Evolutionary conservation across 1,284 basidiomycete genomes (phyloP).

Genomic region (Phellinidium pouzarii): DNA sequence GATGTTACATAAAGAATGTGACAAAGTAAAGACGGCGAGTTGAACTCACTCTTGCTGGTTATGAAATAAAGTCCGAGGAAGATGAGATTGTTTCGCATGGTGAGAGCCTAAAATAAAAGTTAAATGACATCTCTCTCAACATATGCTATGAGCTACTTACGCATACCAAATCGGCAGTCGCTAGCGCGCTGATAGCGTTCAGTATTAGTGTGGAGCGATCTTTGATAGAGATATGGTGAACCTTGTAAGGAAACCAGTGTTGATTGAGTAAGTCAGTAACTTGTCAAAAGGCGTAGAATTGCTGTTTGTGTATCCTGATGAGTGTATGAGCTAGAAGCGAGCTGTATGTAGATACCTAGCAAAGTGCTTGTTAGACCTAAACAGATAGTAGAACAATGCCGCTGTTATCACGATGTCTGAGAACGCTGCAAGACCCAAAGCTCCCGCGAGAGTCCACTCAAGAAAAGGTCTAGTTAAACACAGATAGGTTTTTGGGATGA

Average conservation of each 20-base stretch:
- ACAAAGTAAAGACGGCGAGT: neutral
- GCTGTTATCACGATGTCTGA: neutral
- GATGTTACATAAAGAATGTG: neutral
- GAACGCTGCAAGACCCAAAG: neutral
- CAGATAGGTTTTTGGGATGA: neutral
- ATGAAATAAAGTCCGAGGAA: constrained; percentile 4
- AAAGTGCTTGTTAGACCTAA: neutral
- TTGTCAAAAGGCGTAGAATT: neutral
- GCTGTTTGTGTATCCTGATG: neutral
- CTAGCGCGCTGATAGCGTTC: neutral
- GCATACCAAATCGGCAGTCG: neutral
- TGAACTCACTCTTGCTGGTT: constrained; percentile 1
- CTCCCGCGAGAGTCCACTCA: neutral
- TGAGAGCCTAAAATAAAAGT: neutral
- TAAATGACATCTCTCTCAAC: neutral
- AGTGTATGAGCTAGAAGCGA: neutral
- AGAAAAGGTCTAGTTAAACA: neutral
- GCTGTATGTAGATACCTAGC: neutral
- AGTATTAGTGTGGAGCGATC: neutral
- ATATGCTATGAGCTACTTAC: neutral
- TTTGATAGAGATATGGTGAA: neutral
- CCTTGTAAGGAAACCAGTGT: neutral
- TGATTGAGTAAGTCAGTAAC: neutral
- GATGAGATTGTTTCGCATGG: neutral
- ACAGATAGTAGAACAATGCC: neutral